Evolutionary conservation across 495 filamentous ascomycete genomes (phyloP), one percentile per base, ranked within the genome.

Genomic region (Hypoxylon fragiforme): DNA sequence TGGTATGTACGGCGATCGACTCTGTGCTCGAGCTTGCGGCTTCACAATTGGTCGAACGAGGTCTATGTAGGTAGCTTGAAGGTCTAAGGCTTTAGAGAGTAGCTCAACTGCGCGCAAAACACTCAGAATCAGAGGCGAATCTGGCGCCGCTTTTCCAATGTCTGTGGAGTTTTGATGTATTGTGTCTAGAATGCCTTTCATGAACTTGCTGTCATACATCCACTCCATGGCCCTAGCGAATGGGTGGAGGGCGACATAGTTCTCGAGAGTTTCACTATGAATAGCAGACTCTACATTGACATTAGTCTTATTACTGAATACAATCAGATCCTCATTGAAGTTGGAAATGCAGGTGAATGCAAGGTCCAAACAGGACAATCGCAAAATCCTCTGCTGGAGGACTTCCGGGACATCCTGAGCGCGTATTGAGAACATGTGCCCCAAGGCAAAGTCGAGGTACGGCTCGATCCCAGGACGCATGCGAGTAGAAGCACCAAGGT

Each of bases 191-290:
- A 99, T 69, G 15, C 84, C 82, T 54, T 79, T 79, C 46, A 96
- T 79, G 18, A 96, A 90, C 55, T 89, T 90, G 57, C 94, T 89
- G 60, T 95, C 96, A 66, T 95, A 96, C 68, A 97, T 79, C 89
- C 95, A 97, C 67, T 97, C 95, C 84, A 96, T 94, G 16, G 91
- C 88, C 30, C 94, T 83, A 14, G 88, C 84, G 60, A 96, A 97
- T 7, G 94, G 91, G 71, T 99, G 94, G 18, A 96, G 78, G 4
- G 84, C 81, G 47, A 90, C 80, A 60, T 99, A 99, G 12, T 77
- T 77, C 38, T 82, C 77, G 19, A 97, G 70, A 14, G 84, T 86
- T 2, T 85, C 85, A 22, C 87, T 74, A 35, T 82, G 77, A 51
- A 92, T 85, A 4, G 85, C 82, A 12, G 77, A 62, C 69, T 97